These are phyloP conservation scores for Volvox africanus DNA, from an alignment of 139 green algal species.

Conservation along the genomic window DNA sequence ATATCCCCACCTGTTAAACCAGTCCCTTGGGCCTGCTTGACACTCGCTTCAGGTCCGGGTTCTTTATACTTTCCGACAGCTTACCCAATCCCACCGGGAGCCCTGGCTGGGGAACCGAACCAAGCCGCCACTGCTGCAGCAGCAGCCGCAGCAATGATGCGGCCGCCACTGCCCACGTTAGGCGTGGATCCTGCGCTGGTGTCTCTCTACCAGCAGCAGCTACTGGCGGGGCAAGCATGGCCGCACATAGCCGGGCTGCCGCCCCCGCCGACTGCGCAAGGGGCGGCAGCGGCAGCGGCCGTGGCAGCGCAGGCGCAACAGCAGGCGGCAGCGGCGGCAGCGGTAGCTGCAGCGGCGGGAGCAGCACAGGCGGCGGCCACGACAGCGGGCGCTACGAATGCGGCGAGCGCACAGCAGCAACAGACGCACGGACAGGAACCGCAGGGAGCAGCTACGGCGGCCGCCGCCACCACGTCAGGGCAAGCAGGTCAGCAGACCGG, in stretches of 20 bases:
- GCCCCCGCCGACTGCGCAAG: slow-evolving; percentile 6
- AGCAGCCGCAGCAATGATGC: slow-evolving; percentile 41
- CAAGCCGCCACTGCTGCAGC: slow-evolving; percentile 25
- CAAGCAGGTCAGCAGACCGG: not conserved
- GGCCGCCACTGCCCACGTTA: slow-evolving; percentile 10
- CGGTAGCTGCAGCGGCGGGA: not conserved
- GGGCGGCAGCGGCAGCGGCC: not conserved
- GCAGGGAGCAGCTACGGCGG: not conserved
- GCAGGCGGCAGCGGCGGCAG: not conserved
- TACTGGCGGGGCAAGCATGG: slow-evolving; percentile 30
- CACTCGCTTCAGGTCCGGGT: not conserved
- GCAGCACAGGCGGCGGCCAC: not conserved
- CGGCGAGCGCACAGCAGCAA: not conserved
- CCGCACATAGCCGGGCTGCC: slow-evolving; percentile 27
- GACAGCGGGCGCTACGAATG: not conserved
- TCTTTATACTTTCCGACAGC: slow-evolving; percentile 13
- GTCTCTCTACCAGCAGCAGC: slow-evolving; percentile 41
- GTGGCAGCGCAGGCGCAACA: not conserved
- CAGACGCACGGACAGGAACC: not conserved
- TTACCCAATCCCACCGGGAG: slow-evolving; percentile 5
- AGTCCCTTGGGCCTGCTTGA: too few relatives aligned
- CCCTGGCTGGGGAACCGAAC: not conserved
- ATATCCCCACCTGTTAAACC: too few relatives aligned
- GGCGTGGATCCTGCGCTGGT: slow-evolving; percentile 11
- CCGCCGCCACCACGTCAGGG: not conserved